Conservation (phyloP, 345 rosid species). For the Salix dunnii region DNA sequence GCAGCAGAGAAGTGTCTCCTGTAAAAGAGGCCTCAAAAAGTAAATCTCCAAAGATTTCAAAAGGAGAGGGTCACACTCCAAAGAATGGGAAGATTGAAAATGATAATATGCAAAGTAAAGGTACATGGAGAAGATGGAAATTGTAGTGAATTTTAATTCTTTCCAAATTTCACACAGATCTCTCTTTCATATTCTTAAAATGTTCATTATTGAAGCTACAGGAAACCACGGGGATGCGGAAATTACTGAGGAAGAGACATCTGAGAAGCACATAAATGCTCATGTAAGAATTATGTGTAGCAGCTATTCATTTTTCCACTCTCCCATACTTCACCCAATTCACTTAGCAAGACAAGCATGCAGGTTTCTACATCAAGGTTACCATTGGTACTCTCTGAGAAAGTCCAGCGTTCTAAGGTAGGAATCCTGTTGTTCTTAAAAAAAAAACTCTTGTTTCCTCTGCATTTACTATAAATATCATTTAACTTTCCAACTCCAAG, state of each 20-base stretch:
- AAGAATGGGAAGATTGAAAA: slow-evolving; percentile 33
- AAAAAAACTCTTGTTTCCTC: neutral
- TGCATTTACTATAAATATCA: neutral
- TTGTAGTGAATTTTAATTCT: neutral
- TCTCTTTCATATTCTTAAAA: neutral
- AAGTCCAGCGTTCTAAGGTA: slow-evolving; percentile 84
- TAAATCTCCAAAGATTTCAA: slow-evolving; percentile 45
- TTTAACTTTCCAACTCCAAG: neutral
- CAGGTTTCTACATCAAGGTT: slow-evolving; percentile 71
- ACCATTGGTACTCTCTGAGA: slow-evolving; percentile 90
- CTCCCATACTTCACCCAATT: slow-evolving; percentile 16
- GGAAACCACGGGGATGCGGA: slow-evolving; percentile 45
- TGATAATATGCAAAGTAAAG: slow-evolving; percentile 37
- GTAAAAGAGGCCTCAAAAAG: slow-evolving; percentile 44
- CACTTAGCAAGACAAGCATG: slow-evolving; percentile 21
- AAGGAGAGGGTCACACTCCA: slow-evolving; percentile 22
- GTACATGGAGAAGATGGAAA: slow-evolving; percentile 27
- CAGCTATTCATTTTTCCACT: slow-evolving; percentile 12
- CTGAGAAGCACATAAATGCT: slow-evolving; percentile 47
- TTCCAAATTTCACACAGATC: slow-evolving; percentile 1
- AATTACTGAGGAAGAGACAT: slow-evolving; percentile 43
- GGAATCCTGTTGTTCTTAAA: slow-evolving; percentile 15
- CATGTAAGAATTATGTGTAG: slow-evolving; percentile 48
- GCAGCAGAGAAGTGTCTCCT: slow-evolving; percentile 26
- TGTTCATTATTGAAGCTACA: slow-evolving; percentile 27